Evolutionary conservation across 2,329 filamentous ascomycete species (phyloP), one percentile per base, ranked within the genome.

Genomic region (Xylaria digitata): DNA sequence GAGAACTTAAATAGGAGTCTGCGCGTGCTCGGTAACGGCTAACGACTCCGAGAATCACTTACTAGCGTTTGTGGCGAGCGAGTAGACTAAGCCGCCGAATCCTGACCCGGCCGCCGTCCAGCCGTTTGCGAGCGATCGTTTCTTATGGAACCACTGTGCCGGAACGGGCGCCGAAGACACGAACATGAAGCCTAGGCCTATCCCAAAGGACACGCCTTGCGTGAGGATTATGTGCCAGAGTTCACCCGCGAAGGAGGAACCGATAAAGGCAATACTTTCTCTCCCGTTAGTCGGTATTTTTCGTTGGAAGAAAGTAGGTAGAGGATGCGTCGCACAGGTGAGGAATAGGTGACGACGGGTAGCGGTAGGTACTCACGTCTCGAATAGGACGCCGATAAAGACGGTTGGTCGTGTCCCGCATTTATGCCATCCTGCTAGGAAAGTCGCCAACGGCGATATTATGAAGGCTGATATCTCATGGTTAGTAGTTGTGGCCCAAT

Each of bases 151-250:
- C 91, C 91, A 94, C 76, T 94, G 91, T 1, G 91, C 86, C 0
- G 91, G 83, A 11, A 93, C 86, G 40, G 86, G 87, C 2, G 91
- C 89, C 4, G 84, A 87, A 0, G 87, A 87, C 0, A 91, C 90
- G 75, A 94, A 95, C 9, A 90, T 81, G 64, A 94, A 90, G 0
- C 92, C 92, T 85, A 95, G 90, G 2, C 92, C 92, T 23, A 90
- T 77, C n/a, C 92, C 92, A 69, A 95, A 94, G 61, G 89, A 87
- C 2, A 94, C 75, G 4, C 92, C 92, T 75, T 95, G 92, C 6
- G 85, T 87, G 0, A 95, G 84, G 64, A 94, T 89, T 0, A 96
- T 83, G 42, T 95, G 92, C 90, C 91, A 94, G 64, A 92, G 89
- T 63, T 87, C 75, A 17, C 76, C 81, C 0, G 90, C 86, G 72